Percentiles rank a stretch among this genome's conserved stretches.
Evolutionary conservation across 1,284 basidiomycete genomes (phyloP).

Genomic region (Naganishia sp.): DNA sequence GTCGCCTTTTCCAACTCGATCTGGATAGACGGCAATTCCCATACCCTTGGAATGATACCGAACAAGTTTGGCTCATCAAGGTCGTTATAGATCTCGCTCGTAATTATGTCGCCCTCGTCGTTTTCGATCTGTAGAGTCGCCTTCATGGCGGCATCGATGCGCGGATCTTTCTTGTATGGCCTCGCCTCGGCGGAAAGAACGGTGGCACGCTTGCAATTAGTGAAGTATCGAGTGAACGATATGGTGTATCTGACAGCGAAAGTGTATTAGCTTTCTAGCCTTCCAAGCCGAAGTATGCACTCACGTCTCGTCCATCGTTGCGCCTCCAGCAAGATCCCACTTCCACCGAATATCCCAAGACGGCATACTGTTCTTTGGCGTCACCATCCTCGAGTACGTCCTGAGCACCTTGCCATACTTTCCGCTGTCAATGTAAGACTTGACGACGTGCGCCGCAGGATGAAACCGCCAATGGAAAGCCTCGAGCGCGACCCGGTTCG

Average conservation of each 20-base stretch:
- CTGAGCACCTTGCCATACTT: constrained; percentile 32
- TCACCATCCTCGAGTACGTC: constrained; percentile 31
- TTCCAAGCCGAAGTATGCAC: background rate
- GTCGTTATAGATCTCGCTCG: constrained; percentile 35
- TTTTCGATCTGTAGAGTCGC: constrained; percentile 36
- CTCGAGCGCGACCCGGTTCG: constrained; percentile 38
- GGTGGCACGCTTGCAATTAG: constrained; percentile 17
- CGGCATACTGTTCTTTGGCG: constrained; percentile 31
- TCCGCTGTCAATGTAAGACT: constrained; percentile 34
- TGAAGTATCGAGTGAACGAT: constrained; percentile 36
- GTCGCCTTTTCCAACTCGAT: constrained; percentile 38
- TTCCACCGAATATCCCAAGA: constrained; percentile 40
- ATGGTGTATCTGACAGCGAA: constrained; percentile 34
- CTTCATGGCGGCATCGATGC: constrained; percentile 37
- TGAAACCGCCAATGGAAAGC: constrained; percentile 43
- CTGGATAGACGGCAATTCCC: constrained; percentile 37
- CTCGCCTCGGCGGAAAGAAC: constrained; percentile 38
- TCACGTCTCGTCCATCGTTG: constrained; percentile 37
- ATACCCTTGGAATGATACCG: constrained; percentile 33
- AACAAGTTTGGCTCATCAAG: constrained; percentile 37
- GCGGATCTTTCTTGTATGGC: constrained; percentile 37
- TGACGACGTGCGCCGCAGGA: constrained; percentile 43
- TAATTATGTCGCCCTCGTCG: constrained; percentile 23
- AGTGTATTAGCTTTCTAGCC: background rate
- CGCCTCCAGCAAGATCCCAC: constrained; percentile 38